A percentile compares a stretch with the other conserved stretches of the same genome.
Evolutionary conservation across 176 grass and related monocot species (phyloP).

Genomic region (Carex kokanica): DNA sequence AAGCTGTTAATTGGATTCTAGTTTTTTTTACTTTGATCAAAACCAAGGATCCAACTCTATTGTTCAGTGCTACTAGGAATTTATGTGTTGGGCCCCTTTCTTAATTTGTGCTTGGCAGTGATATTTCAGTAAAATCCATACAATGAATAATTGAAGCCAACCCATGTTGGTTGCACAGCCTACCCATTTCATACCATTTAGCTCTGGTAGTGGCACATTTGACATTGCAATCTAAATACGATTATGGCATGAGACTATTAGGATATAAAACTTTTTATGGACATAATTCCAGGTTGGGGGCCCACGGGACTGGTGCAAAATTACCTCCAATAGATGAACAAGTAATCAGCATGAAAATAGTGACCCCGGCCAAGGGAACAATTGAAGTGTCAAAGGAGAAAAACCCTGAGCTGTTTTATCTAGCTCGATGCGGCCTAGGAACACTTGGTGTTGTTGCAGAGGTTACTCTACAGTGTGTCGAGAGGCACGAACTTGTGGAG

Average conservation of each 20-base stretch:
- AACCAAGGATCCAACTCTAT: background rate
- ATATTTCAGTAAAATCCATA: background rate
- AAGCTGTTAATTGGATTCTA: slow-evolving; percentile 6
- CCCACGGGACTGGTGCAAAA: slow-evolving; percentile 83
- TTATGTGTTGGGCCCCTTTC: background rate
- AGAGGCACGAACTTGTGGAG: slow-evolving; percentile 79
- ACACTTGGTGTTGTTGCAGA: slow-evolving; percentile 71
- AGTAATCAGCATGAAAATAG: slow-evolving; percentile 91
- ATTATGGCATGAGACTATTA: background rate
- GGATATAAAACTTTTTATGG: background rate
- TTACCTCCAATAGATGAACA: slow-evolving; percentile 93
- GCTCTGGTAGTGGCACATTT: background rate
- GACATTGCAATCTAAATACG: background rate
- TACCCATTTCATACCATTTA: background rate
- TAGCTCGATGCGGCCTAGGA: slow-evolving; percentile 74
- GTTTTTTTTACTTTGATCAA: background rate
- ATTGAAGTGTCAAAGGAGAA: slow-evolving; percentile 80
- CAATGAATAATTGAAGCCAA: background rate
- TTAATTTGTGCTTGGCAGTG: background rate
- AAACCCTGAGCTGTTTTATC: slow-evolving; percentile 84
- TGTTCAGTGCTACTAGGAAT: background rate
- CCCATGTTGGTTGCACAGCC: too few species aligned
- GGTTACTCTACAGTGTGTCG: slow-evolving; percentile 76
- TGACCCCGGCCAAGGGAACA: slow-evolving; percentile 84
- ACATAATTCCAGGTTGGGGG: slow-evolving; percentile 62